Percentiles rank a stretch among this genome's conserved stretches.
These are phyloP conservation scores for Fusarium sp. DNA, from an alignment of 2,329 filamentous ascomycete species.

Conservation along the genomic window DNA sequence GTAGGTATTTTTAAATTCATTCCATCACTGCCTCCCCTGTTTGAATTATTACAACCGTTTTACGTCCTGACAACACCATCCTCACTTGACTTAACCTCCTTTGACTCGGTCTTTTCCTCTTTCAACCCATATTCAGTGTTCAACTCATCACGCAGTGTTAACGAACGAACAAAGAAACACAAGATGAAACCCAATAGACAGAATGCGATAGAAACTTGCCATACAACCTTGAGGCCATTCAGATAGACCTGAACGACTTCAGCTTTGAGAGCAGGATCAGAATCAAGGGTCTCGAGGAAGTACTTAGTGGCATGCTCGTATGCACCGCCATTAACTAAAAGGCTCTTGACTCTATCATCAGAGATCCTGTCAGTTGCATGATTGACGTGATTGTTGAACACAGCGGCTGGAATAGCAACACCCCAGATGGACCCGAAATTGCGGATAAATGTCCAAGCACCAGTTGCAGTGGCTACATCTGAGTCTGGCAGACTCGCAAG, in stretches of 20 bases:
- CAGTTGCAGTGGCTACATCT: constrained; percentile 56
- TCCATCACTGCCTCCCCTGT: no score
- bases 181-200: constrained; percentile 1
- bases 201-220: constrained; percentile 8
- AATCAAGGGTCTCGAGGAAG: constrained; percentile 28
- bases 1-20: no score
- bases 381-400: constrained; percentile 51
- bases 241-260: constrained; percentile 42
- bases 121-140: constrained; percentile 10
- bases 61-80: not conserved
- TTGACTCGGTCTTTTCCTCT: not conserved
- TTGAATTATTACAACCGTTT: no score
- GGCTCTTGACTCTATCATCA: constrained; percentile 8
- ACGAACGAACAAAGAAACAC: constrained; percentile 11
- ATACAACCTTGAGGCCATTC: constrained; percentile 11
- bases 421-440: constrained; percentile 63
- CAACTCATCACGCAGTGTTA: constrained; percentile 4
- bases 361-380: constrained; percentile 14
- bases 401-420: constrained; percentile 57
- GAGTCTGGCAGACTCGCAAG: constrained; percentile 56
- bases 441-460: constrained; percentile 61
- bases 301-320: constrained; percentile 46
- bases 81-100: not conserved
- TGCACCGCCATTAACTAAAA: constrained; percentile 39
- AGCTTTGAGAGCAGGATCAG: constrained; percentile 10